Percentiles rank a stretch among this genome's conserved stretches.
phyloP scores from a whole-genome alignment of 2,329 filamentous ascomycete genomes.

The Apiospora hydei region DNA sequence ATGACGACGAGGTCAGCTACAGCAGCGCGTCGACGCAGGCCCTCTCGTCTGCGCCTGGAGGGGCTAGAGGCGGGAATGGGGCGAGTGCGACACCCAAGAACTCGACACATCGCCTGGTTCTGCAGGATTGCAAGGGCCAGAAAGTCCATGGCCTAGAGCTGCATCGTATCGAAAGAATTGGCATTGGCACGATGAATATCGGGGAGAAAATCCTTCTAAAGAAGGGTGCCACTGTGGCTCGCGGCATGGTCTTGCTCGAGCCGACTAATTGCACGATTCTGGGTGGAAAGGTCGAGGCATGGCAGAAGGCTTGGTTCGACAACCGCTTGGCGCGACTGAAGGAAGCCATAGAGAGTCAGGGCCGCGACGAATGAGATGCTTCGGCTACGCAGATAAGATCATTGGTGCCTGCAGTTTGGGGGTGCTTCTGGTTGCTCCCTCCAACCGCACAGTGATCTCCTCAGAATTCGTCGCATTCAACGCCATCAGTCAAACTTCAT shows the following conservation, averaged over 20 bases:
- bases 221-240: slow-evolving; percentile 68
- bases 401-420: not conserved
- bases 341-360: slow-evolving; percentile 55
- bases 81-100: slow-evolving; percentile 44
- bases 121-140: slow-evolving; percentile 80
- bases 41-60: slow-evolving; percentile 24
- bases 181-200: slow-evolving; percentile 70
- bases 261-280: slow-evolving; percentile 72
- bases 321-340: slow-evolving; percentile 74
- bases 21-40: slow-evolving; percentile 38
- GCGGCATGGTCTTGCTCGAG: slow-evolving; percentile 82
- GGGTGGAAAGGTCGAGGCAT: slow-evolving; percentile 85
- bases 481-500: not conserved
- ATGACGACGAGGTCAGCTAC: slow-evolving; percentile 57
- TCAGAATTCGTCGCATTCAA: not conserved
- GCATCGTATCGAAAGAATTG: slow-evolving; percentile 68
- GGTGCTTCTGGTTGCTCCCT: not conserved
- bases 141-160: slow-evolving; percentile 79
- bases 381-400: not conserved
- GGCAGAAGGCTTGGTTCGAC: slow-evolving; percentile 80
- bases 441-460: not conserved
- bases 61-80: slow-evolving; percentile 25
- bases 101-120: slow-evolving; percentile 78
- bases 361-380: not conserved
- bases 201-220: slow-evolving; percentile 83